Evolutionary conservation across 2,329 filamentous ascomycete species (phyloP), one percentile per base, ranked within the genome.

Genomic region (Biscogniauxia marginata): DNA sequence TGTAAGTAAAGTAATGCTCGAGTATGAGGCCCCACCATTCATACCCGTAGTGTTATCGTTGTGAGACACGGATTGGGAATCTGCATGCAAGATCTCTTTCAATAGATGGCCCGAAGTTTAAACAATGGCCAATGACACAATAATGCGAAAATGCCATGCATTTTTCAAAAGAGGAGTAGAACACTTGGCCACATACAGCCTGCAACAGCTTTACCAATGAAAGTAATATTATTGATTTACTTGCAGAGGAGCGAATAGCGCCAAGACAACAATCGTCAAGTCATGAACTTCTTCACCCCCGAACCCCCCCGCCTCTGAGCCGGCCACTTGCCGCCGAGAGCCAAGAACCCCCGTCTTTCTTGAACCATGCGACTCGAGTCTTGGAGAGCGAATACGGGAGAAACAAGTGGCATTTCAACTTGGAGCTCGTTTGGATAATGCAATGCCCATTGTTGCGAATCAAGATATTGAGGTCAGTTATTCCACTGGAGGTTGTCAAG

Each of bases 151-250:
- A n/a, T n/a, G n/a, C n/a, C n/a, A 16, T 8, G 9, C 11, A 6
- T 16, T 16, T 39, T n/a, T 7, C 13, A 39, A 39, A 13, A 11
- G 30, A 34, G 30, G 30, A 34, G 5, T 34, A 3, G 19, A 62
- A 70, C n/a, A n/a, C 62, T 54, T 43, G 57, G 61, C 2, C 46
- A 68, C 39, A 63, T 69, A 24, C 57, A 62, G 2, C 30, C 13
- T 39, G 30, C n/a, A 11, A 11, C 6, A 6, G 11, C n/a, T 39
- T 16, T 39, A n/a, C 30, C 30, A 39, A 39, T 39, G 30, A 16
- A 39, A 39, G n/a, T 39, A 11, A 16, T 9, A 16, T 16, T 39
- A 39, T 39, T 39, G 30, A n/a, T 16, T n/a, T 16, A 39, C 30
- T 39, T 39, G 9, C 13, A 39, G 30, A 16, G 11, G n/a, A 39